Evolutionary conservation across 305 asterid species (phyloP), one percentile per base, ranked within the genome.

Genomic region (Fraxinus velutina): DNA sequence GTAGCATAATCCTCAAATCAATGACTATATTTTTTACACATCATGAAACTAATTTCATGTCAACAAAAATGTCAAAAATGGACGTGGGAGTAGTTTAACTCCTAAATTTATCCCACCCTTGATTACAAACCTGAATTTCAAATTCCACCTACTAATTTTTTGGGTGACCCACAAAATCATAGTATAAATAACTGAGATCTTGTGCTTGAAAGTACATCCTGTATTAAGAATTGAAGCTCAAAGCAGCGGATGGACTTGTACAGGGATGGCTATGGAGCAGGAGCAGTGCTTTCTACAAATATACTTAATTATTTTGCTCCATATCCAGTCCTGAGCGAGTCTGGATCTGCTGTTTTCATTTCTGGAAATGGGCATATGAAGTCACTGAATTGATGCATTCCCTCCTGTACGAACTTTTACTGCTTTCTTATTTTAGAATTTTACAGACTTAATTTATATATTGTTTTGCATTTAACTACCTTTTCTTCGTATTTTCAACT

Each of bases 281-380:
- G 21, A 44, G 73, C 66, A 50, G 17, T 29, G 17, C 50, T 33
- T 17, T 57, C 21, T 52, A 3, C 34, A 1, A 66, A 22, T 66
- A 21, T 62, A 21, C 1, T 34, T 34, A 34, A 27, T 12, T 24
- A 4, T 37, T 9, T 32, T 66, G 75, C 87, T 84, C 87, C 87
- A 81, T 81, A 84, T 84, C 83, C 84, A 84, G 87, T 81, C 87
- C 84, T 84, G 87, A 66, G 39, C 72, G 84, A 84, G 81, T 81
- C 85, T 32, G 39, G 47, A 77, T 83, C 78, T 62, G 80, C 86
- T 83, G 83, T 66, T 24, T 2, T 66, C n/a, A 8, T 24, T 27
- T 27, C 73, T 3, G 6, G 36, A 66, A 66, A 22, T 24, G 6
- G 73, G 34, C 30, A 9, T 66, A 24, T 66, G 2, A n/a, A 8